Base-by-base conservation (phyloP, 2,329 filamentous ascomycete species). In the Arthrobotrys pseudoclavata region DNA sequence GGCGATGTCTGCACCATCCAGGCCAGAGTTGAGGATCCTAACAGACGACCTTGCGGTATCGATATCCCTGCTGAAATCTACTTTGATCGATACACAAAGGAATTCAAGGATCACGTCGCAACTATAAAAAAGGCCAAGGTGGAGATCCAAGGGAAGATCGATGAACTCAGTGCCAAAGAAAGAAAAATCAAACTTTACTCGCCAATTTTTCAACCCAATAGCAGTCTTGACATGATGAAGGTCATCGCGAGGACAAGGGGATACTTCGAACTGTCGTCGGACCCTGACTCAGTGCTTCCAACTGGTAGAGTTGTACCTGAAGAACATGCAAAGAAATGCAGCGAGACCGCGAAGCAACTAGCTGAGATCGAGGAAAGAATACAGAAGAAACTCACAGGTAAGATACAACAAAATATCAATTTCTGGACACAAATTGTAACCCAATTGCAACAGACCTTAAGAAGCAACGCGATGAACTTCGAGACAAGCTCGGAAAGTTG, bases 51-150 rank as follows among this genome's bases (percentile, higher is more conserved):
- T 24, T 79, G 64, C 24, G 75, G 81, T 15, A 52, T 81, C 50
- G 79, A 79, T 47, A 69, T 81, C 34, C 80, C 81, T 5, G 48
- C 61, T 15, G 68, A 74, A 22, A 74, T 81, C 26, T 81, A 81
- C 66, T 75, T 79, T 22, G 80, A 81, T 29, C 74, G 81, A 61
- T 81, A 81, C 29, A 81, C 80, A 5, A 64, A 80, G 55, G 67
- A 68, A 20, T 81, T 80, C 71, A 75, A 77, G 34, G 79, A 79
- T n/a, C 62, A 72, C 31, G 69, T 79, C 12, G 62, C 62, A 29
- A 72, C 60, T 29, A 72, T 81, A 60, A 80, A 75, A 55, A 75
- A 75, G 55, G 62, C 79, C 24, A 81, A 79, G 62, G 70, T 71
- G 31, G 76, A 61, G 13, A 79, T 80, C n/a, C 77, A 78, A 37